These are phyloP conservation scores for Backusella australiensis DNA, from an alignment of 192 early-diverging fungal genomes.

Conservation along the genomic window DNA sequence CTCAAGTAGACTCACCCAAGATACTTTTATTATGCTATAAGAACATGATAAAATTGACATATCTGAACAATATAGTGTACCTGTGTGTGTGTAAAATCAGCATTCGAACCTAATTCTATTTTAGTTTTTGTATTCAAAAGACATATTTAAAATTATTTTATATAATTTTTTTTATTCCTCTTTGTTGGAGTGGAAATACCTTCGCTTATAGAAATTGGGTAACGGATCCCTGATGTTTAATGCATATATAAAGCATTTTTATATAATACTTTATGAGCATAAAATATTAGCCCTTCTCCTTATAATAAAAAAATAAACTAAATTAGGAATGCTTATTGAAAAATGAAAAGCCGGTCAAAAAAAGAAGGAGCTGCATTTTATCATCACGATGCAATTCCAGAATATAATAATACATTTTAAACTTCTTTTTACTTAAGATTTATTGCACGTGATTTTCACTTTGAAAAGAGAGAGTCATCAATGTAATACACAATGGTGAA, in stretches of 20 bases:
- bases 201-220: neutral
- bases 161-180: neutral
- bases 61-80: too few relatives aligned
- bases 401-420: neutral
- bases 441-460: neutral
- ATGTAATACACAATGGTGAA: neutral
- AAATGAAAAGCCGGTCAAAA: neutral
- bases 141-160: neutral
- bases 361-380: neutral
- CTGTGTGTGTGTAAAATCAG: too few relatives aligned
- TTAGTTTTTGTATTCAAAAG: neutral
- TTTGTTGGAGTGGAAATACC: neutral
- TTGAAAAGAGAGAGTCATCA: neutral
- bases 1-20: too few relatives aligned
- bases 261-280: neutral
- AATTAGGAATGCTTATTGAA: neutral
- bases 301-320: neutral
- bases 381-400: neutral
- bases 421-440: neutral
- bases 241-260: too few relatives aligned
- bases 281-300: neutral
- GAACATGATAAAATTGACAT: too few relatives aligned
- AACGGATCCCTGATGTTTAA: neutral
- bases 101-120: neutral
- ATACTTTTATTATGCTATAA: too few relatives aligned